Evolutionary conservation across 1,139 yeast genomes (phyloP).

Genomic region (Hansenula lynferdii): DNA sequence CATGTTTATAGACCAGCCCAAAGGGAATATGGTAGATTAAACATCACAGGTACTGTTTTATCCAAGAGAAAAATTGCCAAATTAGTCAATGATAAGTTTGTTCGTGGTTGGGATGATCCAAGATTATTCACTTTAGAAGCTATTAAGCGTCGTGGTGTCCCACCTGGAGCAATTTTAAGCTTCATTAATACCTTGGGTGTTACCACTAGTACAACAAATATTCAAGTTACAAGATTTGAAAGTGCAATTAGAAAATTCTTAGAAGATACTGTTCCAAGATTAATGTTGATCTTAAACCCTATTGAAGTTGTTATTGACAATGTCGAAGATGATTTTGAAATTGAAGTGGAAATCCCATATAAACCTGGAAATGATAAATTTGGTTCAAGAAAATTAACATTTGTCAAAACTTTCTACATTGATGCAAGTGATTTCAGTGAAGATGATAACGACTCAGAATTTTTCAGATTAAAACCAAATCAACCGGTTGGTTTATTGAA

Average conservation of each 20-base stretch:
- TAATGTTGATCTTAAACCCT: conserved; percentile 92
- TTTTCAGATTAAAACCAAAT: conserved; percentile 84
- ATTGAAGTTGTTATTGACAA: conserved; percentile 80
- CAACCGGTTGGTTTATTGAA: conserved; percentile 96
- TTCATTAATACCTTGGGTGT: conserved; percentile 96
- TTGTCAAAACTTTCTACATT: conserved; percentile 73
- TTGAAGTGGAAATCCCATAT: conserved; percentile 74
- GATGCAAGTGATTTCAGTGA: conserved; percentile 86
- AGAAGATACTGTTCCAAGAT: conserved; percentile 89
- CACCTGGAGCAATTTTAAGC: conserved; percentile 96
- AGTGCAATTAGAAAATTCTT: conserved; percentile 81
- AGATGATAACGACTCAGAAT: conserved; percentile 49
- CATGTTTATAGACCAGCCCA: conserved; percentile 98
- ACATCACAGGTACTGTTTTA: conserved; percentile 89
- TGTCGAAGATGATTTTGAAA: conserved; percentile 68
- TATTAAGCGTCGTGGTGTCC: conserved; percentile 94
- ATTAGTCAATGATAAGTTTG: conserved; percentile 74
- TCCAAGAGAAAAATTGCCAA: conserved; percentile 95
- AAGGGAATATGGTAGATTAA: conserved; percentile 96
- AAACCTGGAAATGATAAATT: conserved; percentile 74
- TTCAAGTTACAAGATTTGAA: conserved; percentile 87
- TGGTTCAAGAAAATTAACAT: conserved; percentile 75
- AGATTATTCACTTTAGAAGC: conserved; percentile 93
- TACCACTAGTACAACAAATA: conserved; percentile 87
- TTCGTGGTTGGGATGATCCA: conserved; percentile 99